Evolutionary conservation across 305 asterid genomes (phyloP).

Genomic region (Fraxinus latifolia): DNA sequence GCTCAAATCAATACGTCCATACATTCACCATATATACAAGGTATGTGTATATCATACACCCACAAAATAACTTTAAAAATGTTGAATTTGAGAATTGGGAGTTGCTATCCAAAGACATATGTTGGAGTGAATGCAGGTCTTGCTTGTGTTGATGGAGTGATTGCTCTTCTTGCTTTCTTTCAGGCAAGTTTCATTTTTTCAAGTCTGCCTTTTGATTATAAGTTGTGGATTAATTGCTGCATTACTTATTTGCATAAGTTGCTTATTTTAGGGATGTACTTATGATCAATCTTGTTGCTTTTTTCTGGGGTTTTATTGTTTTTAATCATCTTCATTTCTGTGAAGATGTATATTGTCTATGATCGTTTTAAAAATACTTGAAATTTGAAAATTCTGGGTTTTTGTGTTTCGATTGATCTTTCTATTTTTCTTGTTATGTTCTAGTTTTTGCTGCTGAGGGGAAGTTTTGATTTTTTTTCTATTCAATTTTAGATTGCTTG

Average conservation of each 20-base stretch:
- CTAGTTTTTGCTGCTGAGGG: not conserved
- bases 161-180: constrained; percentile 64
- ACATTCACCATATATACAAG: not conserved
- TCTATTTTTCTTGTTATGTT: not conserved
- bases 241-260: not conserved
- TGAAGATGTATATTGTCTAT: not conserved
- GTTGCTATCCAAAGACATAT: constrained; percentile 53
- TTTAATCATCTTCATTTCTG: not conserved
- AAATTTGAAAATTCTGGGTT: not conserved
- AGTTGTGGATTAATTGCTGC: constrained; percentile 4
- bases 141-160: constrained; percentile 63
- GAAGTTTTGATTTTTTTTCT: not conserved
- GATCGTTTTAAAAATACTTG: not conserved
- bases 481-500: constrained; percentile 6
- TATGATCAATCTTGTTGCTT: not conserved
- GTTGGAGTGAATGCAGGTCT: constrained; percentile 63
- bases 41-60: not conserved
- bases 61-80: constrained; percentile 15
- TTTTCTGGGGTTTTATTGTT: not conserved
- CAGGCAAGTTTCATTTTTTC: constrained; percentile 40
- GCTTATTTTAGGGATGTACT: not conserved
- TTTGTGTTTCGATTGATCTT: not conserved
- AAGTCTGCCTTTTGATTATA: not conserved
- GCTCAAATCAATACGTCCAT: not conserved
- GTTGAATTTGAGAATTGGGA: constrained; percentile 40